A percentile compares a stretch with the other conserved stretches of the same genome.
These are phyloP conservation scores for Lathyrus aphaca DNA, from an alignment of 306 rosid genomes.

Conservation along the genomic window DNA sequence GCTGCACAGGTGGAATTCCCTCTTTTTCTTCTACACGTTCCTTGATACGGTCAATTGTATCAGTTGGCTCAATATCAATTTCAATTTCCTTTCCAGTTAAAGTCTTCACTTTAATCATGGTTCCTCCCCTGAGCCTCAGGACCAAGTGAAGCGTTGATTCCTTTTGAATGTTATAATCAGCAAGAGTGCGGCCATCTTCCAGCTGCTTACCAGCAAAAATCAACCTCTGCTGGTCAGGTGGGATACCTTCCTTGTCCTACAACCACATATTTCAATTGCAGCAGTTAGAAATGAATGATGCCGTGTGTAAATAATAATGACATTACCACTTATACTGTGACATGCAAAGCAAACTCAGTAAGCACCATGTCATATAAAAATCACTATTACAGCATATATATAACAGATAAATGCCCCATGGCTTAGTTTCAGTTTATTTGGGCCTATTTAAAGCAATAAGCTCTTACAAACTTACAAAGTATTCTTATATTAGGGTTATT, in stretches of 20 bases:
- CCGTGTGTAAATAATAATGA: not conserved
- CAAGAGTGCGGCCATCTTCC: constrained; percentile 96
- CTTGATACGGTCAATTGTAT: constrained; percentile 91
- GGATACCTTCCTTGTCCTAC: constrained; percentile 98
- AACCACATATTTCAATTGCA: constrained; percentile 30
- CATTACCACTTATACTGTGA: not conserved
- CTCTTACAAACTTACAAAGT: not conserved
- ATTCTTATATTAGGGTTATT: not conserved
- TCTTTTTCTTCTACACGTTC: constrained; percentile 98
- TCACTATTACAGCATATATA: not conserved
- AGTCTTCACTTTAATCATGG: constrained; percentile 98
- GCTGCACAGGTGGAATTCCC: constrained; percentile 99
- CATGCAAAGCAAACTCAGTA: not conserved
- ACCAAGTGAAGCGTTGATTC: constrained; percentile 96
- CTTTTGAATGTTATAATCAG: constrained; percentile 94
- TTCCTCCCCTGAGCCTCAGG: constrained; percentile 96
- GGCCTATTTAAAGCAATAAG: constrained; percentile 4
- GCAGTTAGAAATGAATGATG: constrained; percentile 2
- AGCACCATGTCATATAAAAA: constrained; percentile 3
- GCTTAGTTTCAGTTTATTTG: not conserved
- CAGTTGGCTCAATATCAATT: constrained; percentile 93
- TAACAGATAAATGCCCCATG: not conserved
- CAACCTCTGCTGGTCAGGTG: constrained; percentile 96
- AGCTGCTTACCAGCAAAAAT: constrained; percentile 98
- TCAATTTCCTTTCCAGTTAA: constrained; percentile 98